Evolutionary conservation across 495 filamentous ascomycete genomes (phyloP).

Genomic region (Aspergillus campestris): DNA sequence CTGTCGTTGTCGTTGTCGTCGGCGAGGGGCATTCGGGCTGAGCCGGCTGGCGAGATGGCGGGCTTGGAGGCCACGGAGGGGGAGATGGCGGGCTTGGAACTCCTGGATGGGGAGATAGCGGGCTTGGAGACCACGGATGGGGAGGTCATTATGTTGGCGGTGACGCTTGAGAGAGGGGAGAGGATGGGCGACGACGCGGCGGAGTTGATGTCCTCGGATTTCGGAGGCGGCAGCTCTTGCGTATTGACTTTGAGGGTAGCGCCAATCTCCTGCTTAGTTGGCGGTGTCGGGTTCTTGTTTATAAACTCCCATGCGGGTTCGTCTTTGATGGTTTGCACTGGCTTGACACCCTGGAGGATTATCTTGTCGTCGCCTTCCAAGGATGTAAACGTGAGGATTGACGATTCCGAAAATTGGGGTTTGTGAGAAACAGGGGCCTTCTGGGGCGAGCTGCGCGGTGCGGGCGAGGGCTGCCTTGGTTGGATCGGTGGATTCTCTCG

Average conservation of each 20-base stretch:
- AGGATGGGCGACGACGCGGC: conserved; percentile 9
- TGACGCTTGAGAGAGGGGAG: conserved; percentile 5
- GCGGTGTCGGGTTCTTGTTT: conserved; percentile 6
- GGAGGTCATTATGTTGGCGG: conserved; percentile 11
- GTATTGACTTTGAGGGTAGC: conserved; percentile 10
- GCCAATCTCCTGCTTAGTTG: neutral
- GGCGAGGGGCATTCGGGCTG: conserved; percentile 11
- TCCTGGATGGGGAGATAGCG: conserved; percentile 1
- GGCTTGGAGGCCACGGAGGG: neutral
- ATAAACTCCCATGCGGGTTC: conserved; percentile 21
- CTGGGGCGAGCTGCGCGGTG: conserved; percentile 1
- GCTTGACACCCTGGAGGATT: conserved; percentile 11
- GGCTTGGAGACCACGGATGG: conserved; percentile 5
- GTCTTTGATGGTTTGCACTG: conserved; percentile 4
- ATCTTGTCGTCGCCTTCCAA: conserved; percentile 12
- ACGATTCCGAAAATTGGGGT: conserved; percentile 11
- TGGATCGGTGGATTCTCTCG: conserved; percentile 1
- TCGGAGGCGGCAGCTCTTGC: conserved; percentile 1
- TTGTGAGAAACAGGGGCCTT: conserved; percentile 3
- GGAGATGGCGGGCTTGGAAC: conserved; percentile 3
- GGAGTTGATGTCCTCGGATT: conserved; percentile 5
- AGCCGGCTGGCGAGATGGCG: neutral
- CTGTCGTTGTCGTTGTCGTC: conserved; percentile 7
- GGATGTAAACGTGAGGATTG: conserved; percentile 13
- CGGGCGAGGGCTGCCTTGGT: conserved; percentile 9